Evolutionary conservation across 768 basidiomycete genomes (phyloP), one percentile per base, ranked within the genome.

Genomic region (Termitomyces sp.): DNA sequence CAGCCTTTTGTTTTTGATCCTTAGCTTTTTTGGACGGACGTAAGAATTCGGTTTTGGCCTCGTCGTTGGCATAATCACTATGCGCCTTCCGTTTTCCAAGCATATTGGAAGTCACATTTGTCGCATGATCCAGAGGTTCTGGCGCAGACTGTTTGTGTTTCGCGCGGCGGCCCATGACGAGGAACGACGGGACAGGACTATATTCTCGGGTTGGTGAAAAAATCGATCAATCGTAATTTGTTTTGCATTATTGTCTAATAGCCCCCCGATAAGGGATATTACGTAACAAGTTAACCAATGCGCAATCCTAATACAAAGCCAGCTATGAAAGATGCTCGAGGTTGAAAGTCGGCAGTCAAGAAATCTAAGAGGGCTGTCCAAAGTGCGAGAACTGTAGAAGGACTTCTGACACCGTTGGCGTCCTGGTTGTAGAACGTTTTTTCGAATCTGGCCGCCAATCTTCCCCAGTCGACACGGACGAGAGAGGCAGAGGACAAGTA

Each of bases 281-380:
- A 14, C 14, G 3, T 18, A 16, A 1, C 16, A n/a, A 2, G n/a
- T 51, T 54, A 96, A 53, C 94, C 94, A 20, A 97, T 69, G 51
- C 94, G 79, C 49, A 98, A 64, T 10, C 95, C 95, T 29, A 98
- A 74, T 1, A 76, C 80, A 57, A 97, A 78, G 9, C 95, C 95
- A 4, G 86, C 92, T 34, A 94, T 64, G 72, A 97, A 97, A 14
- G 90, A 87, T 2, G 94, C 94, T 60, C 94, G 76, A 44, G 87
- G 89, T 66, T 94, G 95, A 72, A 98, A 95, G 68, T 97, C 92
- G 7, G 94, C 90, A 0, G 90, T 91, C 69, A 98, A 72, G 74
- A 98, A 97, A 70, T 92, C 76, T 24, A 89, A 69, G 24, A 86
- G 62, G 80, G 86, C 85, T 39, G 67, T 78, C 82, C 88, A 92